Percentiles rank a stretch among this genome's conserved stretches.
Conservation (phyloP, 2,329 filamentous ascomycete genomes). For the Phaeoacremonium minimum region DNA sequence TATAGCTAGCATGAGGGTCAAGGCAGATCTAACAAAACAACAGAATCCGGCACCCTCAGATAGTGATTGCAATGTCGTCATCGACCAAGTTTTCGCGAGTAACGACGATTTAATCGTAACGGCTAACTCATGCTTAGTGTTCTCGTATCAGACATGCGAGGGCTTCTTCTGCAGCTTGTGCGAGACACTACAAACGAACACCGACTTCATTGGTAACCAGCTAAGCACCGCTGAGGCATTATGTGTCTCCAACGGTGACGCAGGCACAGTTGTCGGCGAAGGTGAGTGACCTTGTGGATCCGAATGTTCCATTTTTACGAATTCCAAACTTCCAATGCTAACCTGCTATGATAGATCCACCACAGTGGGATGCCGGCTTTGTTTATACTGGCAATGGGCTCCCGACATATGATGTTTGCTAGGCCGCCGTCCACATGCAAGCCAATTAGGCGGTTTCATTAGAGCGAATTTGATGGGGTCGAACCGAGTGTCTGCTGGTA, state of each 20-base stretch:
- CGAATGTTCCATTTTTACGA: no score
- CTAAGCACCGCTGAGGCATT: conserved; percentile 23
- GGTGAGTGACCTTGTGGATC: no score
- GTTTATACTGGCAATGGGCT: conserved; percentile 18
- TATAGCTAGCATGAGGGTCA: background rate
- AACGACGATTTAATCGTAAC: conserved; percentile 21
- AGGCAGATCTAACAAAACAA: background rate
- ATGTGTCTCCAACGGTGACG: conserved; percentile 24
- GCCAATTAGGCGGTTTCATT: no score
- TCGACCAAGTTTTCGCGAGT: conserved; percentile 21
- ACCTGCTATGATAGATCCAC: no score
- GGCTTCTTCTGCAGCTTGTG: conserved; percentile 33
- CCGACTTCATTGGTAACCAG: conserved; percentile 27
- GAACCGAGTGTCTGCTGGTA: no score
- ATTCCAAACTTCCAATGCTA: no score
- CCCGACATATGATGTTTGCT: conserved; percentile 27
- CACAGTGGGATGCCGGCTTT: conserved; percentile 30
- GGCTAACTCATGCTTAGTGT: conserved; percentile 24
- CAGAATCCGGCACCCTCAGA: conserved; percentile 21
- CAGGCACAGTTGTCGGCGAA: conserved; percentile 26
- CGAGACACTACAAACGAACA: conserved; percentile 22
- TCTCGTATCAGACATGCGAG: conserved; percentile 26
- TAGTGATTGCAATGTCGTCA: conserved; percentile 25
- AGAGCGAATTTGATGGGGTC: no score
- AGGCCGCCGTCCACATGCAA: no score